These are phyloP conservation scores for Mortierella sp. DNA, from an alignment of 371 early-diverging fungal species.

Conservation along the genomic window DNA sequence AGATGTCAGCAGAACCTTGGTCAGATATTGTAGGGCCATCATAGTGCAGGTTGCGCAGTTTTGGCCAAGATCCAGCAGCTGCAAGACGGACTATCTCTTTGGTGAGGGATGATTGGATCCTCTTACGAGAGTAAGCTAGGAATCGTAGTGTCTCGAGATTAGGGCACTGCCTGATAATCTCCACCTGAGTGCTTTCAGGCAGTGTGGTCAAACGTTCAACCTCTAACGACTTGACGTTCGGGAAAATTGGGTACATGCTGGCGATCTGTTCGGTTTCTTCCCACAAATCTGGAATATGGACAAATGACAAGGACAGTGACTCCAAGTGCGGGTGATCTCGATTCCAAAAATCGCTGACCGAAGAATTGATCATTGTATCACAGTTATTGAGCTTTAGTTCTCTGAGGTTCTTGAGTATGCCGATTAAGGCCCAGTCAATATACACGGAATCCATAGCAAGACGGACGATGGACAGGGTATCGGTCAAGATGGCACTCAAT, in stretches of 20 bases:
- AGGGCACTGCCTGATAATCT: neutral
- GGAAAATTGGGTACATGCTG: neutral
- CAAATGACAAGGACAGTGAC: neutral
- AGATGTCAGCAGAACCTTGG: neutral
- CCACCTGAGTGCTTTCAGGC: neutral
- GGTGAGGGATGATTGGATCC: neutral
- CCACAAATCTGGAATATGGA: neutral
- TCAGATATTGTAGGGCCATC: neutral
- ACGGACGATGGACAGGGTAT: neutral
- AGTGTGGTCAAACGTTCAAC: neutral
- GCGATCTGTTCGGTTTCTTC: neutral
- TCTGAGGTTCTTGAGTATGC: neutral
- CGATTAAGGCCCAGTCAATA: neutral
- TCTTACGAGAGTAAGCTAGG: neutral
- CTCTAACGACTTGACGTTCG: neutral
- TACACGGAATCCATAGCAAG: neutral
- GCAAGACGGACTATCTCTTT: neutral
- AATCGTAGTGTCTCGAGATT: neutral
- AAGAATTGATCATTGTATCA: neutral
- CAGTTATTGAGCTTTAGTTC: neutral
- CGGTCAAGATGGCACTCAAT: neutral
- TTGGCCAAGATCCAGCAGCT: slow-evolving; percentile 4
- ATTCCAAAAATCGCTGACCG: neutral
- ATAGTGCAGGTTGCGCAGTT: neutral
- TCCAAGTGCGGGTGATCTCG: neutral